Evolutionary conservation across 768 basidiomycete species (phyloP), one percentile per base, ranked within the genome.

Genomic region (Suillus variegatus): DNA sequence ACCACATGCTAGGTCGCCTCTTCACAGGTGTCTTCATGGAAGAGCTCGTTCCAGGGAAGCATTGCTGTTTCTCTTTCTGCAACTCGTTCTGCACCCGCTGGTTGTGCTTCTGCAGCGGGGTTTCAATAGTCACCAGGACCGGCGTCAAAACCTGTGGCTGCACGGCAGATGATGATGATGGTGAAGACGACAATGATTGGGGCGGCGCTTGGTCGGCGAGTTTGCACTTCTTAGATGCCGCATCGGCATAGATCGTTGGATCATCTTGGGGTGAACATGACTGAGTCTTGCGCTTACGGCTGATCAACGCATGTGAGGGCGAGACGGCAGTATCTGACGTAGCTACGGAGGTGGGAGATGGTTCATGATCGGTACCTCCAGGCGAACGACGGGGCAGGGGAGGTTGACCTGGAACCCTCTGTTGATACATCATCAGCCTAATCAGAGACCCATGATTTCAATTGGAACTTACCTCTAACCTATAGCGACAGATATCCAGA

Each of bases 361-460:
- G 20, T 35, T 20, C 20, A 36, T n/a, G 36, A 16, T 28, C 35
- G 54, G 54, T n/a, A 36, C 51, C 12, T 57, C 36, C 56, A 18
- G 10, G 22, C 22, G 57, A 41, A 1, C 68, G 70, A 10, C 60
- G 14, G 12, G 69, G 74, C 40, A 75, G 40, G 3, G 66, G 71
- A 3, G 75, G 74, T 38, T 75, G 74, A 28, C 40, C 66, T 36
- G 74, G 72, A 32, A 75, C 36, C 14, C 74, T 75, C 74, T 75
- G 38, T 25, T 12, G 22, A 40, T 5, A 32, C 14, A 0, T 3
- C n/a, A 61, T 36, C 28, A 64, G 14, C 36, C 20, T 18, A 16
- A 41, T 63, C 10, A 49, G 28, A 20, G 10, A 3, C 10, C 66
- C 32, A 22, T n/a, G n/a, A 18, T 43, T 8, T 36, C 2, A 12